These are phyloP conservation scores for Cucumis hystrix DNA, from an alignment of 306 rosid genomes.

Conservation along the genomic window DNA sequence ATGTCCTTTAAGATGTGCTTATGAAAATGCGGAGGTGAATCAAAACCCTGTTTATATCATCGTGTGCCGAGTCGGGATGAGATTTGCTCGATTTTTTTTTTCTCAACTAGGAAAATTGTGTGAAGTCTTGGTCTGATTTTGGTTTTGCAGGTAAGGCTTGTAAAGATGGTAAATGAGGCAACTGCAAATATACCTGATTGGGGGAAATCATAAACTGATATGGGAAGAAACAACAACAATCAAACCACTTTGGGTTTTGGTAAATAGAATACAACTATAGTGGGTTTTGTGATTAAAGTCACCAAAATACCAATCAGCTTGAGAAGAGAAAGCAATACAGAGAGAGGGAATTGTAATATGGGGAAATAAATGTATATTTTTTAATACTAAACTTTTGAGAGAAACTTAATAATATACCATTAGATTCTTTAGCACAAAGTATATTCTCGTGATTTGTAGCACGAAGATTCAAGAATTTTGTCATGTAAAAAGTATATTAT, in stretches of 20 bases:
- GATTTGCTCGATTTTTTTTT: too few relatives aligned
- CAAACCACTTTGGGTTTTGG: background rate
- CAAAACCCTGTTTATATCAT: background rate
- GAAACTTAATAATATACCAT: background rate
- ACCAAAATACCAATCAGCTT: background rate
- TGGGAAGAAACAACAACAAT: background rate
- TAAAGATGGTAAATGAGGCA: slow-evolving; percentile 58
- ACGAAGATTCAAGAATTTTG: background rate
- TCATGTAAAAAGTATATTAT: background rate
- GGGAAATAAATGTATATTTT: background rate
- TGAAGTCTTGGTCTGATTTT: background rate
- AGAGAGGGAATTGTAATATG: background rate
- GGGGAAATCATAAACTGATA: slow-evolving; percentile 24
- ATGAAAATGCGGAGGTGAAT: background rate
- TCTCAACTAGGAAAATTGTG: background rate
- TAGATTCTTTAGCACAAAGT: background rate
- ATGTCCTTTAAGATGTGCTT: background rate
- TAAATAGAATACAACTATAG: background rate
- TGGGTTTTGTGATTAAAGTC: background rate
- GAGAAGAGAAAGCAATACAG: background rate
- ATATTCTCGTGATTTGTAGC: background rate
- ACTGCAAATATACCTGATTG: slow-evolving; percentile 47
- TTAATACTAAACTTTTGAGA: background rate
- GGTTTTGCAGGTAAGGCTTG: slow-evolving; percentile 40
- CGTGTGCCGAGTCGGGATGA: background rate